These are phyloP conservation scores for Pseudozyma sp. DNA, from an alignment of 1,284 basidiomycete species.

Conservation along the genomic window DNA sequence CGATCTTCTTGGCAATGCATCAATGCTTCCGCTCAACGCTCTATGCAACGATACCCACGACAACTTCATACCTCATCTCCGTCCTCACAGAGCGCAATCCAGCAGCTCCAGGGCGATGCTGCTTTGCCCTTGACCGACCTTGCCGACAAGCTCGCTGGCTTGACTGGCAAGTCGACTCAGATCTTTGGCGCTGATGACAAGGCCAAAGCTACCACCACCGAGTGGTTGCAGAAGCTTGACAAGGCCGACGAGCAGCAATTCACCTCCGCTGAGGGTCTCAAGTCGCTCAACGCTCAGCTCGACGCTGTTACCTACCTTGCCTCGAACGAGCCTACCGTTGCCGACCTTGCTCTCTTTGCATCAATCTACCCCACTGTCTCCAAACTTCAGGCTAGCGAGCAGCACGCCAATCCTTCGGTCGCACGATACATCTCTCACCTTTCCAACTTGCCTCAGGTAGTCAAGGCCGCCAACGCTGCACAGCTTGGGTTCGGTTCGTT, in stretches of 20 bases:
- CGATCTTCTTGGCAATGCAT: slow-evolving; percentile 8
- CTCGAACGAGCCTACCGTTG: slow-evolving; percentile 59
- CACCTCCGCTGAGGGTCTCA: slow-evolving; percentile 50
- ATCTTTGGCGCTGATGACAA: slow-evolving; percentile 48
- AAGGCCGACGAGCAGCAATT: slow-evolving; percentile 45
- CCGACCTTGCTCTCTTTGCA: slow-evolving; percentile 66
- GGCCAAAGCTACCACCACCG: slow-evolving; percentile 34
- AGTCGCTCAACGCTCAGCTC: slow-evolving; percentile 58
- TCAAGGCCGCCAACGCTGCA: slow-evolving; percentile 37
- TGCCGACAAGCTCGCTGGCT: slow-evolving; percentile 40
- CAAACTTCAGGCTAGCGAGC: slow-evolving; percentile 55
- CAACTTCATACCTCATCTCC: neutral
- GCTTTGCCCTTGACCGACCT: slow-evolving; percentile 41
- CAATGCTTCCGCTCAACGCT: neutral
- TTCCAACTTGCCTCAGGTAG: slow-evolving; percentile 55
- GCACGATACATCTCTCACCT: slow-evolving; percentile 67
- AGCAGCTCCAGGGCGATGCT: slow-evolving; percentile 46
- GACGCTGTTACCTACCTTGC: slow-evolving; percentile 58
- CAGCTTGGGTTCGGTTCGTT: slow-evolving; percentile 55
- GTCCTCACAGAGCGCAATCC: slow-evolving; percentile 40
- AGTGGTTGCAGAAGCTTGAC: slow-evolving; percentile 51
- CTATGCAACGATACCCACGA: slow-evolving; percentile 1
- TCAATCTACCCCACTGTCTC: slow-evolving; percentile 62
- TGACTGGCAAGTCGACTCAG: slow-evolving; percentile 43
- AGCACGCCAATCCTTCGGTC: slow-evolving; percentile 64